Conservation (phyloP, 371 early-diverging fungal genomes). For the Lichtheimia corymbifera region DNA sequence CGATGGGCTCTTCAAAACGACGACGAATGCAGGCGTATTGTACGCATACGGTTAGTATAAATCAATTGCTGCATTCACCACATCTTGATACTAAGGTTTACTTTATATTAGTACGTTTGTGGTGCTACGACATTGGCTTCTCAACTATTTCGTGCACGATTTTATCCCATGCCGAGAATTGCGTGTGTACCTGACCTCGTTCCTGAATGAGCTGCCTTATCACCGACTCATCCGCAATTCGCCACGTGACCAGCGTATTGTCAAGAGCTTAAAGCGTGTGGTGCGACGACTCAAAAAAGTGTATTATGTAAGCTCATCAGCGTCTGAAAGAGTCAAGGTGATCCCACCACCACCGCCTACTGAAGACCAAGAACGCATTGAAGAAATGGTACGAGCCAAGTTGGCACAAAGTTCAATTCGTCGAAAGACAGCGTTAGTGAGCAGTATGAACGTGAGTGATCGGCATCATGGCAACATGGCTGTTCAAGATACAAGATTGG, state of each 20-base stretch:
- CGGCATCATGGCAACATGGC: slow-evolving; percentile 31
- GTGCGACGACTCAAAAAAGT: slow-evolving; percentile 47
- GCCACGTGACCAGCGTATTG: slow-evolving; percentile 55
- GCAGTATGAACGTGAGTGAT: slow-evolving; percentile 28
- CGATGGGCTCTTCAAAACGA: slow-evolving; percentile 60
- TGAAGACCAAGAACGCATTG: slow-evolving; percentile 34
- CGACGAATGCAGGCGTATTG: slow-evolving; percentile 56
- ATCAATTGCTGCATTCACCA: background rate
- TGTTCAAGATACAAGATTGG: slow-evolving; percentile 26
- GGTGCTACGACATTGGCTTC: slow-evolving; percentile 66
- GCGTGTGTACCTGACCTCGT: slow-evolving; percentile 40
- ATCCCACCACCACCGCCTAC: slow-evolving; percentile 48
- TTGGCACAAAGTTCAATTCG: slow-evolving; percentile 33
- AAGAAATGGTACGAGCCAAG: slow-evolving; percentile 39
- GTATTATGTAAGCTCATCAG: slow-evolving; percentile 31
- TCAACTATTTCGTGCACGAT: slow-evolving; percentile 67
- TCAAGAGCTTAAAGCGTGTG: slow-evolving; percentile 50
- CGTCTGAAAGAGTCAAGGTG: slow-evolving; percentile 36
- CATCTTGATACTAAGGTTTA: background rate
- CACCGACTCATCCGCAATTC: slow-evolving; percentile 47
- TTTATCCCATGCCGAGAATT: slow-evolving; percentile 57
- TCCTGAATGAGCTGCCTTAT: slow-evolving; percentile 43
- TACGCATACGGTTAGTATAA: slow-evolving; percentile 51
- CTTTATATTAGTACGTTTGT: slow-evolving; percentile 56
- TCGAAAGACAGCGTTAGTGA: slow-evolving; percentile 33